These are phyloP conservation scores for Purpureocillium lavendulum DNA, from an alignment of 2,329 filamentous ascomycete species.

Conservation along the genomic window DNA sequence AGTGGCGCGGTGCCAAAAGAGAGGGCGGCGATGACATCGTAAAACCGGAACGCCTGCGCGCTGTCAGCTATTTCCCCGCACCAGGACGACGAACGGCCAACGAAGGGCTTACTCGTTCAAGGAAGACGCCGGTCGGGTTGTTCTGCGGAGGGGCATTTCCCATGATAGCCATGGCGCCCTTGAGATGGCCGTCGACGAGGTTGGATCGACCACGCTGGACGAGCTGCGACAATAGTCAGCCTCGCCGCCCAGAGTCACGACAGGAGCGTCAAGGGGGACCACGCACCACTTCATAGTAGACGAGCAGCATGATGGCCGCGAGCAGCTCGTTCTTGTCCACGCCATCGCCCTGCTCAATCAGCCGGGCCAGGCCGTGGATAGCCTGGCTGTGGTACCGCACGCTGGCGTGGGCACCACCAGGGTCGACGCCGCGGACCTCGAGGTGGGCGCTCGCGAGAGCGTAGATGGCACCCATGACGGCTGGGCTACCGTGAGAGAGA, in stretches of 20 bases:
- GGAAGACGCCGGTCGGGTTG: conserved; percentile 46
- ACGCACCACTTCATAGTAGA: conserved; percentile 57
- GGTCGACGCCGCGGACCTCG: conserved; percentile 50
- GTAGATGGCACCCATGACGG: conserved; percentile 75
- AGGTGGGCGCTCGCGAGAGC: conserved; percentile 79
- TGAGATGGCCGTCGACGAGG: conserved; percentile 52
- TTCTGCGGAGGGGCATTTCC: conserved; percentile 33
- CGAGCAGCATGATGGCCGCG: conserved; percentile 51
- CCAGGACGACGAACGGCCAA: background rate
- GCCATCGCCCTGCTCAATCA: conserved; percentile 45
- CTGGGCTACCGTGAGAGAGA: conserved; percentile 43
- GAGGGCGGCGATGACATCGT: conserved; percentile 56
- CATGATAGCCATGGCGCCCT: conserved; percentile 55
- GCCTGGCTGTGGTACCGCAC: conserved; percentile 52
- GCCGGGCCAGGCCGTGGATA: conserved; percentile 45
- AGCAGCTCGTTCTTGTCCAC: conserved; percentile 49
- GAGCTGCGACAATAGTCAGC: conserved; percentile 29
- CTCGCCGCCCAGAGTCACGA: background rate
- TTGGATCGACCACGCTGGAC: conserved; percentile 52
- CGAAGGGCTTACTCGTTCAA: conserved; percentile 43
- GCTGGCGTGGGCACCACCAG: conserved; percentile 40
- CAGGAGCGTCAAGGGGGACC: too few relatives aligned
- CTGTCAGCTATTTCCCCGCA: too few relatives aligned
- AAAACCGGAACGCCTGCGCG: conserved; percentile 52
- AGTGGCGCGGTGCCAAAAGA: conserved; percentile 52